Conservation (phyloP, 352 stramenopile species). For the Pythium aphanidermatum region DNA sequence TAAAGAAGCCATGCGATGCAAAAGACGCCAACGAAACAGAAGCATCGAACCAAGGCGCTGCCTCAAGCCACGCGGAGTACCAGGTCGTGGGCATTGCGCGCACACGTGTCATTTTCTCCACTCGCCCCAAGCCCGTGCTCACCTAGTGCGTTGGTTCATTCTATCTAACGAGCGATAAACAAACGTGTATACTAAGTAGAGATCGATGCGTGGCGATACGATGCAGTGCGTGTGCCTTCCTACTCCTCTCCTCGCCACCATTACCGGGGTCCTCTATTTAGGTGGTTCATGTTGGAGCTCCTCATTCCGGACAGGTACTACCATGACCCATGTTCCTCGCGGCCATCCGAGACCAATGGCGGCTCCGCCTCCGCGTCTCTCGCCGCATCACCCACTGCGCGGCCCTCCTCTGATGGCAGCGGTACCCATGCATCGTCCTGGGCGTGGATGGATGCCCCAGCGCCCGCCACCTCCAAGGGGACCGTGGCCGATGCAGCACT, state of each 20-base stretch:
- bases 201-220: no score
- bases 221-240: no score
- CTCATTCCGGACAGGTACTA: no score
- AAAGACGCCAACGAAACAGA: background rate
- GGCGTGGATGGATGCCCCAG: no score
- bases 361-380: background rate
- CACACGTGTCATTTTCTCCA: constrained; percentile 67
- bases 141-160: constrained; percentile 1
- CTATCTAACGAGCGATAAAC: background rate
- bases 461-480: no score
- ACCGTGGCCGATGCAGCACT: no score
- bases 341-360: background rate
- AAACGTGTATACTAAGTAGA: background rate
- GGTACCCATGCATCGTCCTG: no score
- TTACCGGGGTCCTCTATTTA: no score
- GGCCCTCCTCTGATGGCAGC: no score
- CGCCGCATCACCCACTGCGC: background rate
- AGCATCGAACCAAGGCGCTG: background rate
- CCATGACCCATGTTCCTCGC: no score
- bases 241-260: no score
- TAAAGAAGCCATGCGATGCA: constrained; percentile 36
- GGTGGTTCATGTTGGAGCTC: no score
- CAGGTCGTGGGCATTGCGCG: constrained; percentile 78
- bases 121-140: constrained; percentile 73
- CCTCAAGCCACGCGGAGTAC: constrained; percentile 23